Percentiles rank a stretch among this genome's conserved stretches.
These are phyloP conservation scores for Apiospora pterosperma DNA, from an alignment of 2,329 filamentous ascomycete genomes.

Conservation along the genomic window DNA sequence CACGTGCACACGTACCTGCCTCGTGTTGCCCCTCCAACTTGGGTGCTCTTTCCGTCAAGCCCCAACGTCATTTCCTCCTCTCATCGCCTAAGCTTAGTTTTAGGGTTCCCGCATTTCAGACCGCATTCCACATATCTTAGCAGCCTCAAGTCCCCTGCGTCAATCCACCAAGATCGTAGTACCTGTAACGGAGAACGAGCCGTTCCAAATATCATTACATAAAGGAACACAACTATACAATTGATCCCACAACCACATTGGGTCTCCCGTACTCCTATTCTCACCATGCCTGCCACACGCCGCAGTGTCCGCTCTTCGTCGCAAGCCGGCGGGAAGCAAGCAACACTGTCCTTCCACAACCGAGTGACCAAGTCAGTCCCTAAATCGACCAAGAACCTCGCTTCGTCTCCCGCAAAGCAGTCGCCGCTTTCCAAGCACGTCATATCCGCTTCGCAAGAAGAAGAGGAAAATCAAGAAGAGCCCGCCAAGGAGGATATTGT, in stretches of 20 bases:
- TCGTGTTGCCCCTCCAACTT: conserved; percentile 12
- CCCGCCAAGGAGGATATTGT: conserved; percentile 18
- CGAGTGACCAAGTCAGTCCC: conserved; percentile 52
- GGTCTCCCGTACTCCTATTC: neutral
- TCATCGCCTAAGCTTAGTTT: neutral
- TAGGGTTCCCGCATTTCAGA: neutral
- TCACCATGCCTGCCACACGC: conserved; percentile 10
- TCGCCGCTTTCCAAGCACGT: conserved; percentile 25
- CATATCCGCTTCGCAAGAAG: conserved; percentile 14
- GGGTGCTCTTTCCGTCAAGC: neutral
- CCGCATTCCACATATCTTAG: neutral
- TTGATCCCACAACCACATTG: neutral
- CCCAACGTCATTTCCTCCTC: conserved; percentile 9
- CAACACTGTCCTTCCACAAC: conserved; percentile 56
- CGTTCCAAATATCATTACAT: neutral
- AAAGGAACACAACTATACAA: neutral
- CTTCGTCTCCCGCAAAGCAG: conserved; percentile 32
- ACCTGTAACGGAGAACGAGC: neutral
- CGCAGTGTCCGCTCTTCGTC: conserved; percentile 25
- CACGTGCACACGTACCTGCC: conserved; percentile 8
- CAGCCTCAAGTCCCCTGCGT: neutral
- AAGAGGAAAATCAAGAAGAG: conserved; percentile 21
- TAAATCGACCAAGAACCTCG: conserved; percentile 39
- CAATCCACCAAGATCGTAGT: neutral
- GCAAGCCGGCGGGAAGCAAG: conserved; percentile 42